A percentile compares a stretch with the other conserved stretches of the same genome.
phyloP scores from a whole-genome alignment of 352 stramenopile genomes.

The Globisporangium acanthophoron region DNA sequence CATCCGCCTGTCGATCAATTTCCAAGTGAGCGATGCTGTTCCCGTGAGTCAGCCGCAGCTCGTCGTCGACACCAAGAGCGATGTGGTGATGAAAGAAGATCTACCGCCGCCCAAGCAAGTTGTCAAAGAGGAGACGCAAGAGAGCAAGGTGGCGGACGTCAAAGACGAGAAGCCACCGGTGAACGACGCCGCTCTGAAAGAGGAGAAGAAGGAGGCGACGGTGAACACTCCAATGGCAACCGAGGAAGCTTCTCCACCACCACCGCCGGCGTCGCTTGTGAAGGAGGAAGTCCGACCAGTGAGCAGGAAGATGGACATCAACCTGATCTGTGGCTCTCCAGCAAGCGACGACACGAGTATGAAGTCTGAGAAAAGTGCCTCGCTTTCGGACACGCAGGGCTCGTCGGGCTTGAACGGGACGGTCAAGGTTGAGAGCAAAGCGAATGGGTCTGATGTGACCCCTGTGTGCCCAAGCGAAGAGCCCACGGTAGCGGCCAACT shows the following conservation, averaged over 20 bases:
- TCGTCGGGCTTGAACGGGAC: background rate
- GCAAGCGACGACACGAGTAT: slow-evolving; percentile 16
- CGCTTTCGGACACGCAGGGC: slow-evolving; percentile 1
- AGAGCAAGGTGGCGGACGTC: too few species aligned
- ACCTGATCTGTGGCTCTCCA: slow-evolving; percentile 22
- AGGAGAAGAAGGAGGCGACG: background rate
- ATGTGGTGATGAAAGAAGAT: background rate
- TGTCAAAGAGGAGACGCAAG: too few species aligned
- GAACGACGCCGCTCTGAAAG: background rate
- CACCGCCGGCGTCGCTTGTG: background rate
- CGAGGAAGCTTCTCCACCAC: background rate
- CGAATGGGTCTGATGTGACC: background rate
- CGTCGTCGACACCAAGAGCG: background rate
- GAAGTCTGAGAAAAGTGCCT: slow-evolving; percentile 1
- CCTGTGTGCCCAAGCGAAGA: too few species aligned
- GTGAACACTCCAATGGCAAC: background rate
- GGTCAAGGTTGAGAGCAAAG: slow-evolving; percentile 7
- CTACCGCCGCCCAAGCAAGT: background rate
- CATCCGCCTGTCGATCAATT: slow-evolving; percentile 80
- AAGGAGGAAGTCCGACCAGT: slow-evolving; percentile 10
- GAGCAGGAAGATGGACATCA: slow-evolving; percentile 47
- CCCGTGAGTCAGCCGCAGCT: background rate
- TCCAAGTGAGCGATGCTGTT: slow-evolving; percentile 19
- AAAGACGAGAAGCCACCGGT: background rate
- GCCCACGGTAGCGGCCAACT: too few species aligned